Evolutionary conservation across 164 flowering plant species (phyloP).

Genomic region (Umbilicus rupestris): DNA sequence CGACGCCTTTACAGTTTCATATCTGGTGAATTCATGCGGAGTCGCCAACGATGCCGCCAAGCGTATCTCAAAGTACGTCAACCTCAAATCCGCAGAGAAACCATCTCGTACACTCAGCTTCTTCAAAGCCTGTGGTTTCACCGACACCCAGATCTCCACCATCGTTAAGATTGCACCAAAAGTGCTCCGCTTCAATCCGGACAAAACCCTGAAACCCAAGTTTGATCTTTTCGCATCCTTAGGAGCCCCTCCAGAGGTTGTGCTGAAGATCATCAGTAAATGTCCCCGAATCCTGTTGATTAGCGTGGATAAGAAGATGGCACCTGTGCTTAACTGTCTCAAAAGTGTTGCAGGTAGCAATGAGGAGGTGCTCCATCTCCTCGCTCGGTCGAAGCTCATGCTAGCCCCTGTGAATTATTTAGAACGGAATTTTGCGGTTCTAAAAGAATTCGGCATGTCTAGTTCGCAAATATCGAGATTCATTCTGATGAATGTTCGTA

Average conservation of each 20-base stretch:
- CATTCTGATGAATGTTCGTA: not conserved
- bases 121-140: conserved; percentile 3
- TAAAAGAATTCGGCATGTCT: not conserved
- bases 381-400: not conserved
- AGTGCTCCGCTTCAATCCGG: not conserved
- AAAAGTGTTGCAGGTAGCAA: not conserved
- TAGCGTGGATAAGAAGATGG: not conserved
- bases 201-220: conserved; percentile 6
- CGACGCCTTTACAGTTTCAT: conserved; percentile 2
- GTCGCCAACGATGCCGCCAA: not conserved
- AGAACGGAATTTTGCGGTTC: conserved; percentile 1
- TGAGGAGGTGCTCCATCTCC: not conserved
- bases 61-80: not conserved
- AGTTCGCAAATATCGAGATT: not conserved
- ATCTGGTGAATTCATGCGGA: conserved; percentile 4
- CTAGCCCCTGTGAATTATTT: not conserved
- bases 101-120: not conserved
- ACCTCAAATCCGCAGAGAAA: conserved; percentile 7
- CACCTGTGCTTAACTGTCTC: not conserved
- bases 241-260: not conserved
- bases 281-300: not conserved
- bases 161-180: not conserved
- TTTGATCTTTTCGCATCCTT: conserved; percentile 3
- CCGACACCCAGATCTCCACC: not conserved
- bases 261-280: not conserved